Conservation (phyloP, 2,329 filamentous ascomycete species). For the Rhynchosporium graminicola region DNA sequence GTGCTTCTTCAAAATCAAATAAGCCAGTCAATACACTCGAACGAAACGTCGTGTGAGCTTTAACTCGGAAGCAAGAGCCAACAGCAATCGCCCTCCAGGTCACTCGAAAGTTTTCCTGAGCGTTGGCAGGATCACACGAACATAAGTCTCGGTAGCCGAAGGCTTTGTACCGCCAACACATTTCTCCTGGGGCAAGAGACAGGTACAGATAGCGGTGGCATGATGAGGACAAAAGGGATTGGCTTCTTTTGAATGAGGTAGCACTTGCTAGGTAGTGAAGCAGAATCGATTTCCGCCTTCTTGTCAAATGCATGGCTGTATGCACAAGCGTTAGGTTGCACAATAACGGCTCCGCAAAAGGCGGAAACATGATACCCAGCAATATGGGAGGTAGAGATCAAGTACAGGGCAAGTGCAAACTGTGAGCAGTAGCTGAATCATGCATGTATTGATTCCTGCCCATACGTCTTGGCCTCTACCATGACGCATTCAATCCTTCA, state of each 20-base stretch:
- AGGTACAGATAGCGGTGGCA: background rate
- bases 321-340: background rate
- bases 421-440: background rate
- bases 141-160: background rate
- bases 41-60: background rate
- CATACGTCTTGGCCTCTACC: background rate
- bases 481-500: background rate
- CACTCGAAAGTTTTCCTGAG: background rate
- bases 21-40: background rate
- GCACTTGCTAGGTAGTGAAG: background rate
- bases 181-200: background rate
- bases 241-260: background rate
- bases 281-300: background rate
- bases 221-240: background rate
- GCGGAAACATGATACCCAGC: background rate
- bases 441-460: background rate
- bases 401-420: too few relatives aligned
- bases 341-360: background rate
- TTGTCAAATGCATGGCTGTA: background rate
- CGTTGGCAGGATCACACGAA: conserved; percentile 5
- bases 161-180: background rate
- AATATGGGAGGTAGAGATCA: background rate
- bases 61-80: background rate
- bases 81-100: background rate
- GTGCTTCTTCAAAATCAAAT: background rate